Evolutionary conservation across 208 protist species (phyloP).

Genomic region (Wallacemonas sp.): DNA sequence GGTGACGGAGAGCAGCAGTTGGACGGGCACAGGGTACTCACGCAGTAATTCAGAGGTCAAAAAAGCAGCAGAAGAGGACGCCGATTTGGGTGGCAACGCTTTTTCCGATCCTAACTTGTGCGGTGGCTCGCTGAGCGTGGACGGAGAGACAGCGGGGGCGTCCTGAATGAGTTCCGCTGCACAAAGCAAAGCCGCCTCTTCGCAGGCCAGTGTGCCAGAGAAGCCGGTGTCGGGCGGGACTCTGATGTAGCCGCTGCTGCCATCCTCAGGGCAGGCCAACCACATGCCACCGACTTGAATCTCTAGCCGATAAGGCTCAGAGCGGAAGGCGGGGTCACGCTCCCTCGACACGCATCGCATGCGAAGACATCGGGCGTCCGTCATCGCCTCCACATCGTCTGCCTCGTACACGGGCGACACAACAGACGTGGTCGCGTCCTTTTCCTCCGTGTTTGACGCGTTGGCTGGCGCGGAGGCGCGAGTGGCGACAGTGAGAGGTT

Average conservation of each 20-base stretch:
- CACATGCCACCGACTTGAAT: slow-evolving; percentile 35
- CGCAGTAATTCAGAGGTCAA: not conserved
- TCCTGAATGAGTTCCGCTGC: slow-evolving; percentile 19
- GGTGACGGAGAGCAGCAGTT: slow-evolving; percentile 14
- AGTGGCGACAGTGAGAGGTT: no score
- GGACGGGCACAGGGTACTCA: slow-evolving; percentile 16
- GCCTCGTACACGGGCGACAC: not conserved
- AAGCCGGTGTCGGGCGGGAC: slow-evolving; percentile 28
- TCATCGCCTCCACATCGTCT: not conserved
- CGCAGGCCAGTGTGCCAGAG: slow-evolving; percentile 38
- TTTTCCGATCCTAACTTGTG: no score
- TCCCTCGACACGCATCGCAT: slow-evolving; percentile 23
- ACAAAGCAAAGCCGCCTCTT: slow-evolving; percentile 38
- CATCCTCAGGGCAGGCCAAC: slow-evolving; percentile 50
- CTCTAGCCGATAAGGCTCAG: slow-evolving; percentile 31
- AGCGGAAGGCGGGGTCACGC: not conserved
- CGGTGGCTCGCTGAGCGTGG: no score
- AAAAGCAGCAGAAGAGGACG: no score
- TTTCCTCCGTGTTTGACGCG: not conserved
- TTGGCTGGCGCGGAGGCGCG: no score
- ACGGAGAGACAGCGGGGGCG: no score
- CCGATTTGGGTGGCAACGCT: no score
- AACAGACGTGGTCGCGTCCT: not conserved
- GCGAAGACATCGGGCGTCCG: slow-evolving; percentile 23
- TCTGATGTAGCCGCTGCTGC: slow-evolving; percentile 24